These are phyloP conservation scores for Buddleja alternifolia DNA, from an alignment of 257 asterid species.

Conservation along the genomic window DNA sequence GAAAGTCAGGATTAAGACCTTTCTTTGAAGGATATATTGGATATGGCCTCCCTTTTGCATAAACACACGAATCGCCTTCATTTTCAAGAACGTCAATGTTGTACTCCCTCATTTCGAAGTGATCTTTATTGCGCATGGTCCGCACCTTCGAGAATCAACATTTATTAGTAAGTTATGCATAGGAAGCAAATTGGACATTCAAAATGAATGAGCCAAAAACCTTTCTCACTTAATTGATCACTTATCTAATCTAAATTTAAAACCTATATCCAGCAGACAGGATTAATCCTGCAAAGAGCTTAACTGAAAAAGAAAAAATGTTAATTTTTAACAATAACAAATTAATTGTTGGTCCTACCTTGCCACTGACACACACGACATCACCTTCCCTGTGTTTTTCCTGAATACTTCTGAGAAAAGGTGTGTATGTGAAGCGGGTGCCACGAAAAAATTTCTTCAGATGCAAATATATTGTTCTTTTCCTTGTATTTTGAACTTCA, in stretches of 20 bases:
- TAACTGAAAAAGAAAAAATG: background rate
- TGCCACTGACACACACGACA: slow-evolving; percentile 91
- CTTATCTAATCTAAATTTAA: slow-evolving; percentile 4
- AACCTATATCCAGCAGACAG: background rate
- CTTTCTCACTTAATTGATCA: slow-evolving; percentile 11
- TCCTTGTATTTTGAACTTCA: slow-evolving; percentile 43
- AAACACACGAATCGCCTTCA: slow-evolving; percentile 60
- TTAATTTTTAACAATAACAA: slow-evolving; percentile 14
- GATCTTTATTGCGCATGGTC: slow-evolving; percentile 61
- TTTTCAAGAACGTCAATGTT: slow-evolving; percentile 69
- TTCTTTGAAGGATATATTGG: slow-evolving; percentile 95
- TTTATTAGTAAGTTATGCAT: slow-evolving; percentile 22
- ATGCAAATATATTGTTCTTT: slow-evolving; percentile 67
- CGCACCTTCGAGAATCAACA: slow-evolving; percentile 66
- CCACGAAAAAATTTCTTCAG: slow-evolving; percentile 96
- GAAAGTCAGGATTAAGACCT: slow-evolving; percentile 73
- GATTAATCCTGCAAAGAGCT: slow-evolving; percentile 2
- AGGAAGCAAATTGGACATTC: slow-evolving; percentile 10
- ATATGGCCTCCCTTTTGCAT: slow-evolving; percentile 81
- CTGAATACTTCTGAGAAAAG: slow-evolving; percentile 81
- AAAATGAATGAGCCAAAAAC: slow-evolving; percentile 1
- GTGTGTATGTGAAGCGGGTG: slow-evolving; percentile 74
- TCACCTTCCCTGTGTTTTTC: slow-evolving; percentile 87
- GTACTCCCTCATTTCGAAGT: slow-evolving; percentile 91
- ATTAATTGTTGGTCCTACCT: slow-evolving; percentile 53